Evolutionary conservation across 2,329 filamentous ascomycete species (phyloP), one percentile per base, ranked within the genome.

Genomic region (Claviceps sorghi): DNA sequence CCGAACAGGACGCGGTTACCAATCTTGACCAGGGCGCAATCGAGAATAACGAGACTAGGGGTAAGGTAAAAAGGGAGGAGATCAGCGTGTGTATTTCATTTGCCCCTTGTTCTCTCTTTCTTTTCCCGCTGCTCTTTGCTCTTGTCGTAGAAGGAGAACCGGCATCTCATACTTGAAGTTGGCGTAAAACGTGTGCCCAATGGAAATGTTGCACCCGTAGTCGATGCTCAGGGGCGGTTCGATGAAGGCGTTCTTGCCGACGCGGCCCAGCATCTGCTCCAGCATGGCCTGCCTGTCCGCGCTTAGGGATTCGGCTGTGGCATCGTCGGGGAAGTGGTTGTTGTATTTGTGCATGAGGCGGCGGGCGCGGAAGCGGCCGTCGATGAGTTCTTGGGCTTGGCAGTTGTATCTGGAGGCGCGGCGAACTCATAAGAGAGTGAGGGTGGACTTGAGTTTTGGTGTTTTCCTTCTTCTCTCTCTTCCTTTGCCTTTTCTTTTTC

Each of bases 1-100:
- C 84, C 87, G 52, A 90, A 74, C 57, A 86, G 68, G 1, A 85
- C 86, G 30, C 86, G 77, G 29, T 83, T 75, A 0, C 86, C 86
- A 47, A 90, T 84, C 4, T 65, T 70, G 42, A 90, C 82, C 2
- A 79, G 69, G 57, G 80, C 84, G n/a, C 82, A 88, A 62, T 91
- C 86, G 15, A 89, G 69, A 54, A 89, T 82, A 2, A 80, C 79
- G 52, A 76, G 62, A 54, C 72, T 74, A 38, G 7, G 4, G n/a
- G 3, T 3, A 10, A 5, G 15, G 3, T 2, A 44, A n/a, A 45
- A 30, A 30, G 6, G 9, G 3, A 17, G 8, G 13, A 30, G 2
- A 19, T 17, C 11, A 43, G 41, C 15, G 8, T 19, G 10, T 0
- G 17, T n/a, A n/a, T 26, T 26, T 26, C 5, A 3, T 26, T 26